Evolutionary conservation across 1,284 basidiomycete genomes (phyloP).

Genomic region (Pulchroboletus neoregius): DNA sequence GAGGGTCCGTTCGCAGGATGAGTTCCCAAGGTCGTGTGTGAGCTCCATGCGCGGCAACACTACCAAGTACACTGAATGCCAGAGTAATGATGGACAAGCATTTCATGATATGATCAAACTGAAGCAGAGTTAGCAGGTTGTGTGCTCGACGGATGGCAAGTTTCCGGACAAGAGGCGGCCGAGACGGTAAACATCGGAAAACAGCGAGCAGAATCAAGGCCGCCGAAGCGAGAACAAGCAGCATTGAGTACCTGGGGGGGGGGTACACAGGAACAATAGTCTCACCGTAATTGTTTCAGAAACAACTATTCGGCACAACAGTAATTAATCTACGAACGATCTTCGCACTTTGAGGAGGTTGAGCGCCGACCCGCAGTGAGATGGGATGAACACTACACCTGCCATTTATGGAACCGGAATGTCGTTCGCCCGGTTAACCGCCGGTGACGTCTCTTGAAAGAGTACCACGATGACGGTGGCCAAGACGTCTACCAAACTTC

Average conservation of each 20-base stretch:
- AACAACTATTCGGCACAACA: not conserved
- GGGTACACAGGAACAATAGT: not conserved
- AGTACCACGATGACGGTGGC: slow-evolving; percentile 31
- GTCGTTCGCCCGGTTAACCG: not conserved
- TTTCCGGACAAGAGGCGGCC: slow-evolving; percentile 1
- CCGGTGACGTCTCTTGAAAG: slow-evolving; percentile 5
- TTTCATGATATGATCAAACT: slow-evolving; percentile 12
- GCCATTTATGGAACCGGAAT: slow-evolving; percentile 24
- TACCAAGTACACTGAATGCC: slow-evolving; percentile 2
- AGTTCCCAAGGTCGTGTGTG: slow-evolving; percentile 24
- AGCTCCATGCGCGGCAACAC: not conserved
- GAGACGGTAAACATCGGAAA: slow-evolving; percentile 3
- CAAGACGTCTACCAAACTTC: slow-evolving; percentile 45
- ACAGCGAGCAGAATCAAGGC: too few species aligned
- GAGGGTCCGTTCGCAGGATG: slow-evolving; percentile 17
- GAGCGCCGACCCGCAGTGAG: not conserved
- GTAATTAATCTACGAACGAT: not conserved
- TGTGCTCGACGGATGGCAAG: too few species aligned
- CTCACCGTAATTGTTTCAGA: not conserved
- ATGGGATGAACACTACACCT: slow-evolving; percentile 22
- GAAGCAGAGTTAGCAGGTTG: too few species aligned
- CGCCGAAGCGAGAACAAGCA: too few species aligned
- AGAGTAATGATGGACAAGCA: not conserved
- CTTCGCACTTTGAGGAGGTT: too few species aligned
- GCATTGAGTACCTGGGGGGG: too few species aligned